Conservation (phyloP, 345 rosid species). For the Balakata baccata region DNA sequence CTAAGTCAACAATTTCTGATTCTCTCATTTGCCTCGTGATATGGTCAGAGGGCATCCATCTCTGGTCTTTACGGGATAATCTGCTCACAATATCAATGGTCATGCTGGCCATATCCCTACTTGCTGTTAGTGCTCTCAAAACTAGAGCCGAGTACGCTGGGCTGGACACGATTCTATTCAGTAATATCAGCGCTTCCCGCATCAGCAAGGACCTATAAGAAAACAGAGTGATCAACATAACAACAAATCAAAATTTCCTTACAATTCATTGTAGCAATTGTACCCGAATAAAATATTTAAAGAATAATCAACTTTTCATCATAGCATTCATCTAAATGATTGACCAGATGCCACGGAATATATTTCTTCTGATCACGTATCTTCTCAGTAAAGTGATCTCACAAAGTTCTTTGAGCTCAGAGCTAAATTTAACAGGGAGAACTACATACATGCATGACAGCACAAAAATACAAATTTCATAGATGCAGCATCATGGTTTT, state of each 20-base stretch:
- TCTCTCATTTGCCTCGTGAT: constrained; percentile 45
- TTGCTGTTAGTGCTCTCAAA: constrained; percentile 53
- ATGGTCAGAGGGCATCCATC: constrained; percentile 25
- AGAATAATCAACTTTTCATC: too few species aligned
- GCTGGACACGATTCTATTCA: constrained; percentile 72
- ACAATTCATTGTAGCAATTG: too few species aligned
- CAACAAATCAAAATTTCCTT: background rate
- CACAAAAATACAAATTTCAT: background rate
- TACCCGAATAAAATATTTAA: too few species aligned
- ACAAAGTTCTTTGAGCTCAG: background rate
- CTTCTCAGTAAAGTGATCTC: too few species aligned
- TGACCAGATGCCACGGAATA: too few species aligned
- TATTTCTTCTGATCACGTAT: too few species aligned
- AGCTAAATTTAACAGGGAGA: background rate
- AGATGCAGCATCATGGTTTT: background rate
- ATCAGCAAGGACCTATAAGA: constrained; percentile 56
- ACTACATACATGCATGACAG: background rate
- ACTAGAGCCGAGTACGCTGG: constrained; percentile 49
- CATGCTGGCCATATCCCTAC: constrained; percentile 76
- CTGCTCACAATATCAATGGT: constrained; percentile 65
- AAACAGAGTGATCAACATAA: background rate
- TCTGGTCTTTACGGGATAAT: constrained; percentile 48
- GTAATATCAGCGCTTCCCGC: constrained; percentile 74
- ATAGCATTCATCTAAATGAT: too few species aligned
- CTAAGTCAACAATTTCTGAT: constrained; percentile 63